Evolutionary conservation across 768 basidiomycete species (phyloP).

Genomic region (Phylloporus rhodoxanthus): DNA sequence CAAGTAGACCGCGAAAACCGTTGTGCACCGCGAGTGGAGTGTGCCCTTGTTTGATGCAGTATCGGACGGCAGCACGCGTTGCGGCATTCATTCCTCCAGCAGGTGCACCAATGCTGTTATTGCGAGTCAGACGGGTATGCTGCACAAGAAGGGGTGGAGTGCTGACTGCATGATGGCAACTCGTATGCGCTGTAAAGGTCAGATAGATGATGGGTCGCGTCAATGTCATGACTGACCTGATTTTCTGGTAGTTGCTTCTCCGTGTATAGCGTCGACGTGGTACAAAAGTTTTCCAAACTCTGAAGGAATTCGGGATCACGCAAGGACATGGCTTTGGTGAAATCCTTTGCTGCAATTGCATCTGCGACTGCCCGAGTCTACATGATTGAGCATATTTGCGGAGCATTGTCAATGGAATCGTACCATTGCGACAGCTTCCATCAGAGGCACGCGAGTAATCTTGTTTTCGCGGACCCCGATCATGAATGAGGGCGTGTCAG

Average conservation of each 20-base stretch:
- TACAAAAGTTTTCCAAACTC: conserved; percentile 76
- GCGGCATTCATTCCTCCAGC: conserved; percentile 99
- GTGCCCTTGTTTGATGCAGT: conserved; percentile 89
- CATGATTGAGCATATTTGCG: conserved; percentile 4
- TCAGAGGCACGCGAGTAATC: conserved; percentile 82
- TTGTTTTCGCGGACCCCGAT: conserved; percentile 96
- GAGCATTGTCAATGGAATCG: background rate
- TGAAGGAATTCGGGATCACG: conserved; percentile 91
- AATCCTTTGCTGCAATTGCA: conserved; percentile 79
- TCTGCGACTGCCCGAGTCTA: conserved; percentile 83
- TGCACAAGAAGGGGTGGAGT: background rate
- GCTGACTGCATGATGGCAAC: conserved; percentile 81
- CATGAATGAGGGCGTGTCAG: conserved; percentile 93
- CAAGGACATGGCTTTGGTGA: conserved; percentile 77
- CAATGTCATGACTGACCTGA: conserved; percentile 32
- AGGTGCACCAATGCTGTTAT: conserved; percentile 81
- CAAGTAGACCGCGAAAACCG: conserved; percentile 91
- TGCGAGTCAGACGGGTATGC: background rate
- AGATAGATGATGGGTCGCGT: conserved; percentile 3
- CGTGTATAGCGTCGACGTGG: conserved; percentile 59
- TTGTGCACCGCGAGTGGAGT: conserved; percentile 90
- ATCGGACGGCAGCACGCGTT: conserved; percentile 88
- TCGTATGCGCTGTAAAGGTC: conserved; percentile 55
- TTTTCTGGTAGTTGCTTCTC: conserved; percentile 46
- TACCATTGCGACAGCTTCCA: conserved; percentile 91